Percentiles rank a stretch among this genome's conserved stretches.
phyloP scores from a whole-genome alignment of 169 alveolate species.

The Pseudocohnilembus persalinus region DNA sequence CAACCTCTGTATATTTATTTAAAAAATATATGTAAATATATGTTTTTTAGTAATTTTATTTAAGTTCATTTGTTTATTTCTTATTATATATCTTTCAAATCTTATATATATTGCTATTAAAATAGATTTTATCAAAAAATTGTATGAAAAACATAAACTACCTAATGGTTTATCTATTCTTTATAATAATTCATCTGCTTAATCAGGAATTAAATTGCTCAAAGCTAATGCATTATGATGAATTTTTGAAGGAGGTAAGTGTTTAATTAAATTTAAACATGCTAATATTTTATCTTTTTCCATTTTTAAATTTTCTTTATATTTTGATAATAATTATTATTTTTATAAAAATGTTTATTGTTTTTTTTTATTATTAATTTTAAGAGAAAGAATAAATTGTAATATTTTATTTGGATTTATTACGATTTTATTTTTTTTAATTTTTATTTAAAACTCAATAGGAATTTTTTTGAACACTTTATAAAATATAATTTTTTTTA shows the following conservation, averaged over 20 bases:
- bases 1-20: conserved; percentile 1
- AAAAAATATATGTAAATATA: neutral
- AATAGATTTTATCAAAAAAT: neutral
- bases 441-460: too few relatives aligned
- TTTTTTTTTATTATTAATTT: too few relatives aligned
- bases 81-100: neutral
- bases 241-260: conserved; percentile 43
- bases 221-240: conserved; percentile 39
- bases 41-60: too few relatives aligned
- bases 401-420: too few relatives aligned
- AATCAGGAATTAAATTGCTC: conserved; percentile 35
- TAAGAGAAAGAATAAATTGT: too few relatives aligned
- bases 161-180: conserved; percentile 56
- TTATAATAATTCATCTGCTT: conserved; percentile 54
- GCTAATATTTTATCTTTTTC: conserved; percentile 38
- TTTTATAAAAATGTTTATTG: too few relatives aligned
- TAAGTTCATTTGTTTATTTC: neutral
- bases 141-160: neutral
- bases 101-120: neutral
- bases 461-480: too few relatives aligned
- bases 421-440: too few relatives aligned
- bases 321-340: too few relatives aligned
- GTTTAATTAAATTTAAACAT: conserved; percentile 26
- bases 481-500: too few relatives aligned
- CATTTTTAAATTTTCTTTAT: conserved; percentile 11